Evolutionary conservation across 768 basidiomycete genomes (phyloP).

Genomic region (Lactarius pseudohatsudake): DNA sequence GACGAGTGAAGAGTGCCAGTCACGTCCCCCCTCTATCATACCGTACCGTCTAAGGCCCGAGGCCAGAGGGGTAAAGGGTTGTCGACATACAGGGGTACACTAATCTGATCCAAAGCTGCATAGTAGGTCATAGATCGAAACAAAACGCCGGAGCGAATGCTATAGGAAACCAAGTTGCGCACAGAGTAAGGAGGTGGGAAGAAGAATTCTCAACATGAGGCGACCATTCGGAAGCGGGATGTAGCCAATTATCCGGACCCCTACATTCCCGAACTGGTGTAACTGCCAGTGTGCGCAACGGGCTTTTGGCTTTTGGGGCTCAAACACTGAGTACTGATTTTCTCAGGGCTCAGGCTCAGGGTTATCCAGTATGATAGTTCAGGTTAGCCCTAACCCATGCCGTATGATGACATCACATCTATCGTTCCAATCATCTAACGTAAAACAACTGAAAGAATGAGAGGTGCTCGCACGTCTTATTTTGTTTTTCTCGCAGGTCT

Average conservation of each 20-base stretch:
- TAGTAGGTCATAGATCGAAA: no score
- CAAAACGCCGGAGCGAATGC: neutral
- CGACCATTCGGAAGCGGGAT: neutral
- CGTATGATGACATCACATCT: neutral
- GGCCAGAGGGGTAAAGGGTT: neutral
- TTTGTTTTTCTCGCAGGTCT: no score
- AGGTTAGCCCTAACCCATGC: neutral
- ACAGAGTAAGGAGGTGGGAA: neutral
- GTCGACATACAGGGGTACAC: neutral
- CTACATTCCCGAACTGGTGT: neutral
- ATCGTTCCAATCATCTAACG: neutral
- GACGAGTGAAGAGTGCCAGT: neutral
- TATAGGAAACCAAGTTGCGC: neutral
- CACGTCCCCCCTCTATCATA: no score
- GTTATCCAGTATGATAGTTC: neutral
- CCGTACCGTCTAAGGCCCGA: neutral
- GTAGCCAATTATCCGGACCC: neutral
- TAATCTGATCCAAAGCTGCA: neutral
- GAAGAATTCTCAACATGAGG: neutral
- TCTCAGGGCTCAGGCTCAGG: neutral
- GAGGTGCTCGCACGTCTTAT: no score
- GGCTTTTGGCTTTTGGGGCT: no score
- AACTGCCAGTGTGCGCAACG: no score
- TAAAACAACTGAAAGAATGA: no score
- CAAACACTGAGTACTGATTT: no score